A percentile compares a stretch with the other conserved stretches of the same genome.
Conservation (phyloP, 345 rosid species). For the Kernera saxatilis region DNA sequence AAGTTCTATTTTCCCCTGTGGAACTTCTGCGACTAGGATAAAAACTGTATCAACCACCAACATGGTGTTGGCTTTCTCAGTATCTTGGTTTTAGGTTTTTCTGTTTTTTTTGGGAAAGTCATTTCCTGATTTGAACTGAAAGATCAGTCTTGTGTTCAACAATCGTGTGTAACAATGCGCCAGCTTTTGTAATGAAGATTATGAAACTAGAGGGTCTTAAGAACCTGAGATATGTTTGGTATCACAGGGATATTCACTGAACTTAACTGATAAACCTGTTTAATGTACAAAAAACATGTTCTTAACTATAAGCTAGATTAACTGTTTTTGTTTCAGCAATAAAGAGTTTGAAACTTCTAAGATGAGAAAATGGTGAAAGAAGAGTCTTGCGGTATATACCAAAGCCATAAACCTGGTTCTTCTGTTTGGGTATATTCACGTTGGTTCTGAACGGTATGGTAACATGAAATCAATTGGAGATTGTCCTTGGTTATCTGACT, state of each 20-base stretch:
- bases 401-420: constrained; percentile 9
- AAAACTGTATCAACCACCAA: background rate
- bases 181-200: constrained; percentile 5
- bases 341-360: background rate
- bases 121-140: constrained; percentile 13
- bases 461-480: background rate
- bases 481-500: background rate
- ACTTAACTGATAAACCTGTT: background rate
- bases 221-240: background rate
- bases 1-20: constrained; percentile 6
- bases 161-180: background rate
- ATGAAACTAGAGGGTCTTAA: background rate
- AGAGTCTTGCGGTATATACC: constrained; percentile 10
- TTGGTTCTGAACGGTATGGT: constrained; percentile 1
- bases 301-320: constrained; percentile 9
- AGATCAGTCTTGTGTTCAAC: background rate
- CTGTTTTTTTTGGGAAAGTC: background rate
- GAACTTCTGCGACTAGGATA: background rate
- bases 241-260: background rate
- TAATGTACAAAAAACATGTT: constrained; percentile 9
- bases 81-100: background rate
- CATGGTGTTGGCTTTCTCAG: background rate
- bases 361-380: constrained; percentile 16
- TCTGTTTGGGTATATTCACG: constrained; percentile 29
- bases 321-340: constrained; percentile 23